Percentiles rank a stretch among this genome's conserved stretches.
phyloP scores from a whole-genome alignment of 257 asterid genomes.

The Penstemon newberryi region DNA sequence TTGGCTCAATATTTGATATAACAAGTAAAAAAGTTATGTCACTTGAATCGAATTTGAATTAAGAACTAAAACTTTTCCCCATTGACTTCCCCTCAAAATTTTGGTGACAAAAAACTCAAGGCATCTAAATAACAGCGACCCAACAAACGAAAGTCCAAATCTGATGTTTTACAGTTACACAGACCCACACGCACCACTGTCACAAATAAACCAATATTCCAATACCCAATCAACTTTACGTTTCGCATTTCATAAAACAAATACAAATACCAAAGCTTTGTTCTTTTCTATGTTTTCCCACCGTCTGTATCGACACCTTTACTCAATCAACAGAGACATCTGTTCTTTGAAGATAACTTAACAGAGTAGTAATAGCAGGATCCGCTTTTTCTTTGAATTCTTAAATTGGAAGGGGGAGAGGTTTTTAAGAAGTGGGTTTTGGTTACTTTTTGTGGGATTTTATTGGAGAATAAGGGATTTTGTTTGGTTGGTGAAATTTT shows the following conservation, averaged over 20 bases:
- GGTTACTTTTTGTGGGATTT: neutral
- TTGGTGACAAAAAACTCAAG: no score
- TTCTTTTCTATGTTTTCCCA: slow-evolving; percentile 17
- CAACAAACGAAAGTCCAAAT: slow-evolving; percentile 24
- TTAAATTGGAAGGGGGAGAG: slow-evolving; percentile 11
- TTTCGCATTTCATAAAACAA: slow-evolving; percentile 24
- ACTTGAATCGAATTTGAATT: no score
- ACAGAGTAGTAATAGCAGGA: slow-evolving; percentile 2
- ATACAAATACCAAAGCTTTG: neutral
- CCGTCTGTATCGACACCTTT: slow-evolving; percentile 16
- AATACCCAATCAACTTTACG: slow-evolving; percentile 30
- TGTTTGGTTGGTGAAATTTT: neutral
- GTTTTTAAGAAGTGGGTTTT: slow-evolving; percentile 22
- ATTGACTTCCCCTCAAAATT: no score
- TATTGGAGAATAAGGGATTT: slow-evolving; percentile 17
- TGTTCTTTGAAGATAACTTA: slow-evolving; percentile 9
- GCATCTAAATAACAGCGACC: slow-evolving; percentile 14
- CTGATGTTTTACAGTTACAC: neutral
- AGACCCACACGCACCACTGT: slow-evolving; percentile 33
- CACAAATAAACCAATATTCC: slow-evolving; percentile 18
- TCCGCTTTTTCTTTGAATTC: slow-evolving; percentile 29
- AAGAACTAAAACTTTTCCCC: no score
- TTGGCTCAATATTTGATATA: no score
- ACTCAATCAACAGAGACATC: slow-evolving; percentile 26
- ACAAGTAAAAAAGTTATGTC: no score